phyloP scores from a whole-genome alignment of 2,329 filamentous ascomycete genomes.

The Fusarium poae region DNA sequence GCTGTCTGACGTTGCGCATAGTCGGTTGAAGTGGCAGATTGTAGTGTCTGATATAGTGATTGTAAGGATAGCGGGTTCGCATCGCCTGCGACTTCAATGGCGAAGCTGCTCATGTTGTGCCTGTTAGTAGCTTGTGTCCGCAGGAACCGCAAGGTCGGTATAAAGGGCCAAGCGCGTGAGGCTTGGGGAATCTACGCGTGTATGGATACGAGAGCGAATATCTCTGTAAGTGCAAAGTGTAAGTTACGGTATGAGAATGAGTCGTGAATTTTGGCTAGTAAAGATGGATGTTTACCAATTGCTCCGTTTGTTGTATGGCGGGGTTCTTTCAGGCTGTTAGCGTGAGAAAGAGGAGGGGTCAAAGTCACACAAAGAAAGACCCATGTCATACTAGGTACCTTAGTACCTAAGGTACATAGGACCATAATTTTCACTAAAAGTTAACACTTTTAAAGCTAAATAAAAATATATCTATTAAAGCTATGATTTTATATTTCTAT shows the following conservation, averaged over 20 bases:
- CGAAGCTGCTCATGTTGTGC: conserved; percentile 72
- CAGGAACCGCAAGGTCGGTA: conserved; percentile 29
- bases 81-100: conserved; percentile 85
- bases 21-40: conserved; percentile 72
- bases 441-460: too few species aligned
- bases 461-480: too few species aligned
- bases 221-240: conserved; percentile 24
- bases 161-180: conserved; percentile 17
- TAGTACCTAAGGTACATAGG: too few species aligned
- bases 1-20: conserved; percentile 74
- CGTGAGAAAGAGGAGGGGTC: conserved; percentile 37
- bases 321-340: conserved; percentile 38
- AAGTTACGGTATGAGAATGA: conserved; percentile 31
- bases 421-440: too few species aligned
- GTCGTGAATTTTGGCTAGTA: conserved; percentile 38
- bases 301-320: conserved; percentile 37
- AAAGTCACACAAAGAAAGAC: conserved; percentile 33
- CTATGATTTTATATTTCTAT: too few species aligned
- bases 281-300: conserved; percentile 34
- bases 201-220: conserved; percentile 9
- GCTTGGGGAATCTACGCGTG: not conserved
- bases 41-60: conserved; percentile 74
- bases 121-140: conserved; percentile 39
- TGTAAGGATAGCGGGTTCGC: conserved; percentile 76
- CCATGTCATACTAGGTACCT: too few species aligned